Evolutionary conservation across 495 filamentous ascomycete species (phyloP).

Genomic region (Friedmanniomyces simplex): DNA sequence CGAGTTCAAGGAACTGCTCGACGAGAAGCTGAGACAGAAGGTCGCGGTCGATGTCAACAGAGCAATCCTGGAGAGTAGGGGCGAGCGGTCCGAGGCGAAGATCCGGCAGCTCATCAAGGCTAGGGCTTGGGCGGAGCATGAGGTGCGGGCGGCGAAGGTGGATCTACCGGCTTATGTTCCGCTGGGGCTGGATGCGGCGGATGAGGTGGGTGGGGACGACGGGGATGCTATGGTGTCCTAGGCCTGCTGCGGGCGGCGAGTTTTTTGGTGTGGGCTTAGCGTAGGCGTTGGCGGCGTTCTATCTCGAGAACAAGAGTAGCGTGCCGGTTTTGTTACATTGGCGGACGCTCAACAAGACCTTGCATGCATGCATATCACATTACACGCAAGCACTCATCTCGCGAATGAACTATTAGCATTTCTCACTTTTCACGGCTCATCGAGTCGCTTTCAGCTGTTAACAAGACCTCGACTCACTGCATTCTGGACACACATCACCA

Average conservation of each 20-base stretch:
- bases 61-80: conserved; percentile 65
- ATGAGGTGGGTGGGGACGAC: conserved; percentile 5
- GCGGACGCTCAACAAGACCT: no score
- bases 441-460: no score
- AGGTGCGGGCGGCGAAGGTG: conserved; percentile 60
- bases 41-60: conserved; percentile 80
- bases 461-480: no score
- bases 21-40: conserved; percentile 67
- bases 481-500: no score
- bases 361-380: no score
- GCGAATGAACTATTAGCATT: no score
- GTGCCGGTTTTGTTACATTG: background rate
- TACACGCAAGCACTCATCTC: no score
- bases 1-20: conserved; percentile 61
- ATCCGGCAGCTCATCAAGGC: conserved; percentile 69
- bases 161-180: conserved; percentile 63
- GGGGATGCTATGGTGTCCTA: conserved; percentile 19
- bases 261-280: background rate
- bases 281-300: conserved; percentile 3
- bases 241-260: no score
- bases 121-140: conserved; percentile 75
- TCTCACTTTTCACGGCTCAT: no score
- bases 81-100: conserved; percentile 64
- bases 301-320: background rate
- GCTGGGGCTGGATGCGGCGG: conserved; percentile 49